Percentiles rank a stretch among this genome's conserved stretches.
These are phyloP conservation scores for Neurospora terricola DNA, from an alignment of 495 filamentous ascomycete species.

Conservation along the genomic window DNA sequence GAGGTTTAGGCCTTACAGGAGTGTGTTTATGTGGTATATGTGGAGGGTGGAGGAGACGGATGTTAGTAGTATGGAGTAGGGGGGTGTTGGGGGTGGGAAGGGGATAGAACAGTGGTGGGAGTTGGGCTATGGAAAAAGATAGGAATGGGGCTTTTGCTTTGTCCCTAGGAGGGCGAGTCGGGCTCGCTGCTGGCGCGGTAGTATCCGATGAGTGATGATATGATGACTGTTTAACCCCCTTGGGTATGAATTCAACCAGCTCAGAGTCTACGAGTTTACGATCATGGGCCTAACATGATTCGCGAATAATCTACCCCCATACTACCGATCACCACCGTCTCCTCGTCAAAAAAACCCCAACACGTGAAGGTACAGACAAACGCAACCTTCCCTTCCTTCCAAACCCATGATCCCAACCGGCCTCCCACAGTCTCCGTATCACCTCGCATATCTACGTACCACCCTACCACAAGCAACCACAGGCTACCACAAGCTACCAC, in stretches of 20 bases:
- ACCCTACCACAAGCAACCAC: neutral
- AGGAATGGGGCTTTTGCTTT: neutral
- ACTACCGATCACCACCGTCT: neutral
- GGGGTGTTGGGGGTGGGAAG: neutral
- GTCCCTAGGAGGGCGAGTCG: neutral
- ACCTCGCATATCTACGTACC: neutral
- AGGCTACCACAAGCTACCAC: neutral
- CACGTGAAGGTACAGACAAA: neutral
- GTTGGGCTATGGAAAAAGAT: neutral
- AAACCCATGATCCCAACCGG: neutral
- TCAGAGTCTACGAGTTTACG: neutral
- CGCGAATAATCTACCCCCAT: neutral
- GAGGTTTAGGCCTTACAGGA: constrained; percentile 72
- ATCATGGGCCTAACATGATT: neutral
- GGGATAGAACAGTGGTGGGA: neutral
- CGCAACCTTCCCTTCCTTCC: neutral
- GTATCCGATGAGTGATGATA: neutral
- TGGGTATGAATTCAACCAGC: neutral
- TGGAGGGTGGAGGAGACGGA: constrained; percentile 77
- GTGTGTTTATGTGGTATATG: constrained; percentile 69
- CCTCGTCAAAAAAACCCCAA: too few species aligned
- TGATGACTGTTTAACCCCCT: neutral
- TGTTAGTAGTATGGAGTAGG: constrained; percentile 49
- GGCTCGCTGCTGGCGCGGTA: neutral
- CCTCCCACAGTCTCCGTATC: neutral